Base-by-base conservation (phyloP, 257 asterid genomes). In the Pogostemon cablin region DNA sequence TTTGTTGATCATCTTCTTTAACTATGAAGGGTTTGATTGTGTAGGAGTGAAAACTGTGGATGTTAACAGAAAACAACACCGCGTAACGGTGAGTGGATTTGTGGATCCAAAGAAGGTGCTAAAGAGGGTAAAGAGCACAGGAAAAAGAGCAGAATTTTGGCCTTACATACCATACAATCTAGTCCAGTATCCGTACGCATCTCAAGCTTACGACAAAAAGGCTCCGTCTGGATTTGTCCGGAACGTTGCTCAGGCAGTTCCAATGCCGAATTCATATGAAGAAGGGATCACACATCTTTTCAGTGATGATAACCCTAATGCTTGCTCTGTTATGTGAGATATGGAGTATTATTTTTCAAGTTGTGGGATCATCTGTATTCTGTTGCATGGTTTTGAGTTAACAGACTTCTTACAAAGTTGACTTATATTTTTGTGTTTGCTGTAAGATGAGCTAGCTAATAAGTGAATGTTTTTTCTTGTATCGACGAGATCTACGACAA, bases 251-350 rank as follows among this genome's bases (percentile, higher is more conserved):
- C 93, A 81, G 43, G 80, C 87, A 0, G 74, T 64, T 0, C 87
- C 88, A 6, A 66, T 81, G 65, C 73, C 92, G 0, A 85, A 84
- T 68, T 76, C 88, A 4, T 6, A 87, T 1, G 96, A 85, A 57
- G 96, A 87, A 59, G 84, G 77, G 55, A 82, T 89, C 62, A 71
- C 85, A 4, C 69, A 83, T 64, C 77, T 90, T 5, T 92, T 92
- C 74, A 92, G 96, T 67, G 98, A 92, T 53, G 98, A 89, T 62
- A 91, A 91, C 76, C 93, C 96, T 6, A 82, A 89, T 72, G 96
- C 95, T 63, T 91, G 97, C 74, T 89, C 90, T 65, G 73, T 88
- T 34, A 90, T 90, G 97, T 90, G 79, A 85, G 12, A 10, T 0
- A 5, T 2, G 32, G 32, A 25, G 32, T 25, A 25, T 25, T 25